Evolutionary conservation across 2,329 filamentous ascomycete species (phyloP), one percentile per base, ranked within the genome.

Genomic region (Pseudodiploospora longispora): DNA sequence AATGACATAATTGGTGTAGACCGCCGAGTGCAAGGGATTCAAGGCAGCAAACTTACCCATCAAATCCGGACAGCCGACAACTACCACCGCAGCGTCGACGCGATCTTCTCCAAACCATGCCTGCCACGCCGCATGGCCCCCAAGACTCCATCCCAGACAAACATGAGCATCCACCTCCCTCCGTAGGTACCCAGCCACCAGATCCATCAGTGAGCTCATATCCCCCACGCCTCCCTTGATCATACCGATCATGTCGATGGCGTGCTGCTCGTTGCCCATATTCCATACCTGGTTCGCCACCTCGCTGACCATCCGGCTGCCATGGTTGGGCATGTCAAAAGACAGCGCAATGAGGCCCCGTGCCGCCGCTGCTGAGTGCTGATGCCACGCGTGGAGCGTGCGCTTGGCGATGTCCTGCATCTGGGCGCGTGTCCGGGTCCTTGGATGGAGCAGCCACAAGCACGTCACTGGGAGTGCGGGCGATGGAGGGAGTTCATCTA

Each of bases 251-350:
- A 98, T 95, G 63, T 98, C 93, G 59, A 87, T 80, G 0, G 89
- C 91, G 67, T 97, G 93, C 6, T 73, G 77, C 32, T 75, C 69
- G 59, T 96, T 95, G 30, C 88, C 89, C 33, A 78, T 66, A 36
- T 78, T 76, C 91, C 90, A 97, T 4, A 83, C 74, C 53, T 83
- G 72, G 61, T 96, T 97, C 28, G 84, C 80, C 12, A 73, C 53
- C 6, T 76, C 67, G 54, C 83, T 74, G 2, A 91, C 77, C 47
- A 81, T 64, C 43, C 93, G 72, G 3, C 77, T 75, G 28, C 93
- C 93, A 65, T 97, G 93, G 63, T 97, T 97, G 38, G 91, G 78
- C 69, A 95, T 89, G 66, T 97, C 93, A 63, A 95, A 95, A 3
- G 84, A 78, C 9, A 90, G 77, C 3, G 87, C 89, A 40, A 97